phyloP scores from a whole-genome alignment of 495 filamentous ascomycete species.

The Acidomyces sp. region DNA sequence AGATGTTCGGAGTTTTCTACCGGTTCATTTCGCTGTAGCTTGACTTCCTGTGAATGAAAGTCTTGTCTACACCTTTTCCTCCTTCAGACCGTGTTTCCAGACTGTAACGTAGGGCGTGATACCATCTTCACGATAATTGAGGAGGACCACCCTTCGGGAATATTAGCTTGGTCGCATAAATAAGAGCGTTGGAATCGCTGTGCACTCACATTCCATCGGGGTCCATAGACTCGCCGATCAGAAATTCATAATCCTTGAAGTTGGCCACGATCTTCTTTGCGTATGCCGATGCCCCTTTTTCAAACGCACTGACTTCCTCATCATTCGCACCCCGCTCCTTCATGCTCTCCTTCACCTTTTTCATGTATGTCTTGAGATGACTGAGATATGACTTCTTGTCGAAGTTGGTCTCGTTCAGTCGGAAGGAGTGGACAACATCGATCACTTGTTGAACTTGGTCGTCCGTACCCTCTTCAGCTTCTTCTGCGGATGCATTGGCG shows the following conservation, averaged over 20 bases:
- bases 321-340: slow-evolving; percentile 45
- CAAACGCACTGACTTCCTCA: slow-evolving; percentile 59
- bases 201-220: slow-evolving; percentile 71
- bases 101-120: slow-evolving; percentile 74
- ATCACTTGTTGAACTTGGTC: slow-evolving; percentile 67
- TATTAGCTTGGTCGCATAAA: too few species aligned
- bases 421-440: slow-evolving; percentile 89
- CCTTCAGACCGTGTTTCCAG: slow-evolving; percentile 90
- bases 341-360: slow-evolving; percentile 60
- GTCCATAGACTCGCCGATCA: slow-evolving; percentile 82
- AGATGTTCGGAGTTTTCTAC: too few species aligned
- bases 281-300: slow-evolving; percentile 54
- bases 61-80: slow-evolving; percentile 69
- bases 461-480: slow-evolving; percentile 57
- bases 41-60: background rate
- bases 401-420: slow-evolving; percentile 58
- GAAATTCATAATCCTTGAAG: slow-evolving; percentile 93
- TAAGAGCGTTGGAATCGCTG: too few species aligned
- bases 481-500: slow-evolving; percentile 95
- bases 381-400: slow-evolving; percentile 73
- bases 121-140: slow-evolving; percentile 96
- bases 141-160: slow-evolving; percentile 62
- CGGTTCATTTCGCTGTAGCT: too few species aligned
- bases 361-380: slow-evolving; percentile 90
- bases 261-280: slow-evolving; percentile 66